phyloP scores from a whole-genome alignment of 176 grass and related monocot genomes.

The Triticum aestivum region DNA sequence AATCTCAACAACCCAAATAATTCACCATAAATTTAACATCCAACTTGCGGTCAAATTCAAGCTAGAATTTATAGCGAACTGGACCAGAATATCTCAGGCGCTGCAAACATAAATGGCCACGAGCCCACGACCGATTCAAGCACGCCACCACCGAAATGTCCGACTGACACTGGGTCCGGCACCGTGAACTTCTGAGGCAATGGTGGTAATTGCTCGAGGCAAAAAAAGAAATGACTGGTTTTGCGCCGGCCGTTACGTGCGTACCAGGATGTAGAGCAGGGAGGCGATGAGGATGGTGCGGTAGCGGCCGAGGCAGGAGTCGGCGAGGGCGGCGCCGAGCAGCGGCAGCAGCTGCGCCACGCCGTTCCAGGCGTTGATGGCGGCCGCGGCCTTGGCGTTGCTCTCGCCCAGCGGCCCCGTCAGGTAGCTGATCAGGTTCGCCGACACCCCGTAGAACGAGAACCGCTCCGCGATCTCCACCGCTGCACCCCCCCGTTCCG shows the following conservation, averaged over 20 bases:
- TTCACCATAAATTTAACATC: background rate
- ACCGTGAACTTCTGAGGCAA: background rate
- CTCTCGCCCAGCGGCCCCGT: constrained; percentile 48
- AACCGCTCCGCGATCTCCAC: constrained; percentile 55
- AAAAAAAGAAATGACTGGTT: background rate
- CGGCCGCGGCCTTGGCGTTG: constrained; percentile 38
- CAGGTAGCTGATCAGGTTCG: constrained; percentile 58
- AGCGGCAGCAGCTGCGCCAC: constrained; percentile 50
- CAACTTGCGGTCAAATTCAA: background rate
- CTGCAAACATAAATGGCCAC: background rate
- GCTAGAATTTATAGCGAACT: background rate
- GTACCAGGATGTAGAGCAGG: constrained; percentile 41
- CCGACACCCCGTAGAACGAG: constrained; percentile 43
- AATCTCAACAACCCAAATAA: background rate
- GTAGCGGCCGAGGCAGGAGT: constrained; percentile 47
- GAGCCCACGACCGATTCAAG: background rate
- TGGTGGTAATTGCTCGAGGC: background rate
- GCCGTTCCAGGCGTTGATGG: constrained; percentile 53
- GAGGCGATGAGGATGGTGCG: constrained; percentile 36
- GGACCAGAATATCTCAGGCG: background rate
- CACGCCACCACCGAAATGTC: background rate
- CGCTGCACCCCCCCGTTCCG: constrained; percentile 18
- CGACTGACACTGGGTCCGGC: background rate
- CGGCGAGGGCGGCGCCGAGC: constrained; percentile 44
- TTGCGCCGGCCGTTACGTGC: background rate